A percentile compares a stretch with the other conserved stretches of the same genome.
Conservation (phyloP, 2,329 filamentous ascomycete genomes). For the Colletotrichum trifolii region DNA sequence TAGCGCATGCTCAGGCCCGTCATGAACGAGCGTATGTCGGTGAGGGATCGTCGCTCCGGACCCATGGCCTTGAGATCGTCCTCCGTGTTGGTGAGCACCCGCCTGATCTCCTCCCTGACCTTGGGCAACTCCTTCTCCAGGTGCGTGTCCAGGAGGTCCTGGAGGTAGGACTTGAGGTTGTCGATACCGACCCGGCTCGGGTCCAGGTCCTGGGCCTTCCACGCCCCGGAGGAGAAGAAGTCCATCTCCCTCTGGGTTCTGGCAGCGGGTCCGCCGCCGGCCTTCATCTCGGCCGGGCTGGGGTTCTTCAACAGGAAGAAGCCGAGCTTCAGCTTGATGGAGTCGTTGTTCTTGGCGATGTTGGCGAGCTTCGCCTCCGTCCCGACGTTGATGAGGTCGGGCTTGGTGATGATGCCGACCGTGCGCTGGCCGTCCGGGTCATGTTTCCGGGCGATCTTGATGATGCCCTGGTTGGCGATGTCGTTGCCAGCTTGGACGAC, state of each 20-base stretch:
- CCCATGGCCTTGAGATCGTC: slow-evolving; percentile 59
- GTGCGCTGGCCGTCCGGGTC: slow-evolving; percentile 53
- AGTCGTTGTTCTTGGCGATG: slow-evolving; percentile 57
- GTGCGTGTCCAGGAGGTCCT: slow-evolving; percentile 59
- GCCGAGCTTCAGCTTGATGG: slow-evolving; percentile 58
- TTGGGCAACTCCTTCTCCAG: slow-evolving; percentile 56
- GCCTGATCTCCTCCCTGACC: slow-evolving; percentile 51
- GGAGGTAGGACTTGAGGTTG: slow-evolving; percentile 59
- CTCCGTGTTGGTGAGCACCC: slow-evolving; percentile 41
- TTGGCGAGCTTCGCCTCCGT: slow-evolving; percentile 54
- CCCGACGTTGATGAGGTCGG: slow-evolving; percentile 52
- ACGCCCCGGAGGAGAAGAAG: slow-evolving; percentile 57
- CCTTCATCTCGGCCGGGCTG: slow-evolving; percentile 36
- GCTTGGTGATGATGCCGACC: slow-evolving; percentile 69
- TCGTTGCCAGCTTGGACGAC: slow-evolving; percentile 56
- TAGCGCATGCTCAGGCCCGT: slow-evolving; percentile 57
- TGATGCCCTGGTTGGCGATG: slow-evolving; percentile 46
- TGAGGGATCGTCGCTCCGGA: slow-evolving; percentile 53
- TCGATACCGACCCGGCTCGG: slow-evolving; percentile 57
- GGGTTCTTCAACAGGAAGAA: slow-evolving; percentile 65
- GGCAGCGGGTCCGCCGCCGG: slow-evolving; percentile 48
- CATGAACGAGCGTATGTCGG: slow-evolving; percentile 61
- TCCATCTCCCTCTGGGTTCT: slow-evolving; percentile 44
- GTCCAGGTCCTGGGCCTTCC: slow-evolving; percentile 47
- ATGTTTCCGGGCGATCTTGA: slow-evolving; percentile 19